Evolutionary conservation across 2,329 filamentous ascomycete genomes (phyloP), one percentile per base, ranked within the genome.

Genomic region (Cyphellophora attinorum): DNA sequence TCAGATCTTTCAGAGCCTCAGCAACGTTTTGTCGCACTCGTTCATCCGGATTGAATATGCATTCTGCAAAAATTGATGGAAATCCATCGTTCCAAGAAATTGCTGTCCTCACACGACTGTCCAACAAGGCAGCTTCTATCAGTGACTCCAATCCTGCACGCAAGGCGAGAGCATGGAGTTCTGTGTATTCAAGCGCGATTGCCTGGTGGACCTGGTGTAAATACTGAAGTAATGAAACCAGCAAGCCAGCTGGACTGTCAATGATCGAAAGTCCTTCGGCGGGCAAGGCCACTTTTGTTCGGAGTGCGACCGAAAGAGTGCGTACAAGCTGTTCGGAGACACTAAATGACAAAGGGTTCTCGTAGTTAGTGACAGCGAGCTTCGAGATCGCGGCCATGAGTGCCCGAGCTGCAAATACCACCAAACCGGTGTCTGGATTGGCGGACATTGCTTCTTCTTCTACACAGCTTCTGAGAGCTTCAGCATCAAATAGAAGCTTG

Each of bases 401-500:
- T 17, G 81, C 60, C 5, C 59, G 61, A 37, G 79, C 57, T 39
- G 58, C 61, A 36, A 63, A 64, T 28, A 47, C 49, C 10, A 63
- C 50, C 32, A 64, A 60, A n/a, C 42, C 42, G 34, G 53, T 49
- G 23, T 58, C 53, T 11, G 56, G 52, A 5, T 51, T 49, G 11
- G 51, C 40, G 50, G 62, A 57, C 12, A 58, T 46, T 5, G 49
- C 59, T 52, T 62, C 61, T 41, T 58, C 58, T 16, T 65, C 60
- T 25, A 85, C 65, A 51, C 78, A 80, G 35, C 76, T 69, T 14
- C 67, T 62, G 25, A 93, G 63, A 1, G 78, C 74, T 50, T 80
- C 70, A 1, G 85, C 59, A 3, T 80, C 79, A 52, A 88, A 93
- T 1, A 86, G 65, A 2, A 76, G 76, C 47, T 80, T 81, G 62